A percentile compares a stretch with the other conserved stretches of the same genome.
These are phyloP conservation scores for Arthrobotrys entomopaga DNA, from an alignment of 2,329 filamentous ascomycete species.

Conservation along the genomic window DNA sequence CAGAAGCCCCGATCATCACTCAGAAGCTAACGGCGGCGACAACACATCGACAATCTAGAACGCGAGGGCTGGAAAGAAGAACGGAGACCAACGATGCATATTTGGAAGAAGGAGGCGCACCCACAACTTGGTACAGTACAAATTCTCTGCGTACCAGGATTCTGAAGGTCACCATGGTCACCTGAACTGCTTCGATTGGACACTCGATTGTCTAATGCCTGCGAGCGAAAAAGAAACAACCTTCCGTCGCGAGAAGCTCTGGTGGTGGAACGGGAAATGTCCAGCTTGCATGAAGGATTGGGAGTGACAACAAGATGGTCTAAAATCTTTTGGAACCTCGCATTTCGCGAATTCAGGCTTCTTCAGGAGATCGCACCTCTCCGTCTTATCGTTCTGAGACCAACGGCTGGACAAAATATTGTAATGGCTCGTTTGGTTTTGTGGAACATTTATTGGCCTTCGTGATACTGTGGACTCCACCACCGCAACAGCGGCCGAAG, in stretches of 20 bases:
- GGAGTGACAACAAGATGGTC: not conserved
- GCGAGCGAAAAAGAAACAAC: constrained; percentile 41
- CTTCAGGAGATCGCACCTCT: constrained; percentile 14
- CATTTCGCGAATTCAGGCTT: constrained; percentile 33
- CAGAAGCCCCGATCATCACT: constrained; percentile 27
- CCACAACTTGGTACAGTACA: constrained; percentile 40
- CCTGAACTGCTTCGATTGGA: constrained; percentile 54
- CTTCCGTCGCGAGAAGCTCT: constrained; percentile 27
- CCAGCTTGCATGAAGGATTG: constrained; percentile 27
- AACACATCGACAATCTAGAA: constrained; percentile 53
- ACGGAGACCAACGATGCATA: constrained; percentile 22
- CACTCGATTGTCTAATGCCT: constrained; percentile 15
- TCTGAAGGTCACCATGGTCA: constrained; percentile 45
- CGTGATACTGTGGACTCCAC: constrained; percentile 28
- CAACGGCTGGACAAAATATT: constrained; percentile 39
- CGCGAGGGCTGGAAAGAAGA: constrained; percentile 4
- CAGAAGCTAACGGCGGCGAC: constrained; percentile 21
- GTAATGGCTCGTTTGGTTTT: constrained; percentile 29
- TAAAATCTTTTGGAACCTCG: constrained; percentile 15
- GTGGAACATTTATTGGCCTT: constrained; percentile 44
- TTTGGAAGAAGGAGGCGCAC: constrained; percentile 35
- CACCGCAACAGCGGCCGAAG: constrained; percentile 23
- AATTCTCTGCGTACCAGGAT: constrained; percentile 43
- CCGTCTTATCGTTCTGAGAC: not conserved
- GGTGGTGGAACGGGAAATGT: constrained; percentile 48